Conservation (phyloP, 164 flowering plant genomes). For the Aristolochia contorta region DNA sequence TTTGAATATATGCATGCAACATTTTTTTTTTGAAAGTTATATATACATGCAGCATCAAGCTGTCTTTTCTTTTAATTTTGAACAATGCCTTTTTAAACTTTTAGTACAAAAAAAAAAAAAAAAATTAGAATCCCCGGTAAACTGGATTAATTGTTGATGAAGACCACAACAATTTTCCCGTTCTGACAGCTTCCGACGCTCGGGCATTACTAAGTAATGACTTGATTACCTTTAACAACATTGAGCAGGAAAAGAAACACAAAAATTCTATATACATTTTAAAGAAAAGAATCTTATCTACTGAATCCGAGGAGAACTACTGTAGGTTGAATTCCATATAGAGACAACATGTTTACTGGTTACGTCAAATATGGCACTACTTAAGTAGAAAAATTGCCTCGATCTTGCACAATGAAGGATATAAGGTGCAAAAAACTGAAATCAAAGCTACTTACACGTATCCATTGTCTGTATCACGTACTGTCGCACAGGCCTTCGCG, state of each 20-base stretch:
- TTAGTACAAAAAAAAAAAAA: background rate
- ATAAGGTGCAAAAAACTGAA: background rate
- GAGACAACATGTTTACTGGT: background rate
- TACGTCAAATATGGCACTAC: background rate
- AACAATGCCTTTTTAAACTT: background rate
- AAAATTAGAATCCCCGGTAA: no score
- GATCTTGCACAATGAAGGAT: background rate
- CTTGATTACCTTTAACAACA: no score
- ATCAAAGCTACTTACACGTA: constrained; percentile 4
- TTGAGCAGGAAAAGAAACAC: background rate
- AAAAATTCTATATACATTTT: background rate
- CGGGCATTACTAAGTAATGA: no score
- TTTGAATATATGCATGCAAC: background rate
- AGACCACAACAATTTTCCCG: no score
- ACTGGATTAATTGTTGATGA: no score
- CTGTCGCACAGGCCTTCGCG: background rate
- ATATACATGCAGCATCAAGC: background rate
- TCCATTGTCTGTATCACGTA: constrained; percentile 5
- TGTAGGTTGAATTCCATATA: background rate
- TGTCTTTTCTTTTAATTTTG: background rate
- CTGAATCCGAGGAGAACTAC: background rate
- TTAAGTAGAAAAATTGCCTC: background rate
- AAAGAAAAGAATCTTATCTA: background rate
- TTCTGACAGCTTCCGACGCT: no score
- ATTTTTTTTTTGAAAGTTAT: no score